These are phyloP conservation scores for Pelargonium myrrhifolium DNA, from an alignment of 441 rosid genomes.

Conservation along the genomic window DNA sequence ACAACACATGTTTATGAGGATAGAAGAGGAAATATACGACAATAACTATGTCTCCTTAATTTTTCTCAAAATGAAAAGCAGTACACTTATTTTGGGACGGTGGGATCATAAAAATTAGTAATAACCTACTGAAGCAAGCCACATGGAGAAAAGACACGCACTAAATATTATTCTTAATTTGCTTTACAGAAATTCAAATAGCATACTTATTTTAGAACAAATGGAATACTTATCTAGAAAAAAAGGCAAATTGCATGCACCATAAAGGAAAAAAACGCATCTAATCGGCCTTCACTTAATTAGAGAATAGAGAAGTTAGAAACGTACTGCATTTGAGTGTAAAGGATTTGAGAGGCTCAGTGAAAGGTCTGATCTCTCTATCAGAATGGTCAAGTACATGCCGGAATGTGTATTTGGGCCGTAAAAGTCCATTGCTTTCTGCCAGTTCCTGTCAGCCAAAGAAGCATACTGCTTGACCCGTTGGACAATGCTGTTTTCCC, in stretches of 20 bases:
- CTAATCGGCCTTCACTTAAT: background rate
- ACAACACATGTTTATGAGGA: too few relatives aligned
- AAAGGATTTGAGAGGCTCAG: slow-evolving; percentile 44
- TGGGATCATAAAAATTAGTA: too few relatives aligned
- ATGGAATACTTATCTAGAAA: slow-evolving; percentile 1
- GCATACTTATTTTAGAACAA: too few relatives aligned
- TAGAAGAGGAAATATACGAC: too few relatives aligned
- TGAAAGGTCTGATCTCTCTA: slow-evolving; percentile 65
- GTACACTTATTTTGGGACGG: too few relatives aligned
- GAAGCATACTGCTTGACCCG: slow-evolving; percentile 80
- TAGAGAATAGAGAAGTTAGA: slow-evolving; percentile 9
- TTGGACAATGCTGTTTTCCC: slow-evolving; percentile 39
- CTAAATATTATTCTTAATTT: too few relatives aligned
- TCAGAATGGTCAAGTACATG: slow-evolving; percentile 64
- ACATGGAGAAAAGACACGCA: too few relatives aligned
- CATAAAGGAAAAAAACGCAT: background rate
- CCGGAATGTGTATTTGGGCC: slow-evolving; percentile 59
- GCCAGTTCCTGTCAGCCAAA: slow-evolving; percentile 86
- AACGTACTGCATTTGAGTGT: slow-evolving; percentile 51
- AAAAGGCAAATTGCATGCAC: background rate
- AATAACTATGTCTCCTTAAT: too few relatives aligned
- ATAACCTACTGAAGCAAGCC: too few relatives aligned
- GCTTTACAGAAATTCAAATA: too few relatives aligned
- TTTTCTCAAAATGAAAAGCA: too few relatives aligned
- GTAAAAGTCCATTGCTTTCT: slow-evolving; percentile 68